Base-by-base conservation (phyloP, 2,329 filamentous ascomycete genomes). In the Drechslerella stenobrocha region DNA sequence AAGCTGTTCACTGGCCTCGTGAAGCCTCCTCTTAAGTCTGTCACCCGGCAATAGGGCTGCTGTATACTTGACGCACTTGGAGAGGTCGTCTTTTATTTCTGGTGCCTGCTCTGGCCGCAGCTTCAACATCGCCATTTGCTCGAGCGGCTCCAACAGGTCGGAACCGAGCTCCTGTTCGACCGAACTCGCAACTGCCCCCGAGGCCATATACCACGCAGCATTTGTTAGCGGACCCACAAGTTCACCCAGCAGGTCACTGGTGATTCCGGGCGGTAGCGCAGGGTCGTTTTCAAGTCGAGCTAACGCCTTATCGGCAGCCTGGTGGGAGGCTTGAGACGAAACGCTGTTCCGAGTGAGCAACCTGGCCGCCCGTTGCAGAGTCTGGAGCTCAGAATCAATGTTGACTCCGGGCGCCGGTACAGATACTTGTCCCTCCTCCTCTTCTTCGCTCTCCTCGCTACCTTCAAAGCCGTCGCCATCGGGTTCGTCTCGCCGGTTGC, bases 91-190 rank as follows among this genome's bases (percentile, higher is more conserved):
- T 2, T n/a, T 52, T 37, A 24, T 34, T 42, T 32, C 18, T 9
- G 18, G 32, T 42, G 50, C 24, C 50, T 40, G 50, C 32, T 52
- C 50, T 24, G 22, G 7, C 50, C 32, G 32, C 50, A 52, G 42
- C 22, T 34, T 52, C 50, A 52, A 42, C 50, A 52, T 52, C 50
- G 50, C 50, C 50, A 34, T 22, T 11, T 34, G 50, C 50, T 52
- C 50, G 50, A 52, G 22, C 32, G 42, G 34, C 50, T 52, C 50
- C 15, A 52, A 34, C 11, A 52, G 15, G 20, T 42, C 50, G 50
- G 30, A 15, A 40, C 34, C 6, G 50, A 52, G 22, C 50, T 34
- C 28, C 32, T 52, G 50, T 40, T 52, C 13, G 40, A 40, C 34
- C 6, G 50, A 52, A n/a, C 50, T 34, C 28, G 50, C 42, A 34